Evolutionary conservation across 2,329 filamentous ascomycete genomes (phyloP).

Genomic region (Pestalotiopsis sp.): DNA sequence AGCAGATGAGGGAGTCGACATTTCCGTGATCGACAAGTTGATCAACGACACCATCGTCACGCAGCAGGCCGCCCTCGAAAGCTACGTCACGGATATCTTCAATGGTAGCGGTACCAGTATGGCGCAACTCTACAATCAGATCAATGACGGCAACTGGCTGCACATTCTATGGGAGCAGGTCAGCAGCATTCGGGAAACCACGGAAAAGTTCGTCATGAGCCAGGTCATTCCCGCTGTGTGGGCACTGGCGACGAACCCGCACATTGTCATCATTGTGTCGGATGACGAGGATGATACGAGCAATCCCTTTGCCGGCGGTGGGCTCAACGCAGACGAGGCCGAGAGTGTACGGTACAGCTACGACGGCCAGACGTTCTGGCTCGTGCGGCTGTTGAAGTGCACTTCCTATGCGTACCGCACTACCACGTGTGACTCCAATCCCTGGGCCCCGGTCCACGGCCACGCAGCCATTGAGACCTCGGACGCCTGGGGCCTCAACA

Average conservation of each 20-base stretch:
- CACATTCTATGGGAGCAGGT: background rate
- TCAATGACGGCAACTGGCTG: background rate
- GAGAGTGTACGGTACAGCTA: background rate
- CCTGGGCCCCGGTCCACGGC: background rate
- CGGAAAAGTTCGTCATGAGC: background rate
- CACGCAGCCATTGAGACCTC: background rate
- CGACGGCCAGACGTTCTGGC: background rate
- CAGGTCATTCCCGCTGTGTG: background rate
- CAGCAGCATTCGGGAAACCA: background rate
- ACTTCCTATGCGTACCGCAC: background rate
- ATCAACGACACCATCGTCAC: background rate
- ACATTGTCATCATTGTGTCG: background rate
- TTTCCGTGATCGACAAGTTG: background rate
- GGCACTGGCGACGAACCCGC: background rate
- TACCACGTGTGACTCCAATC: background rate
- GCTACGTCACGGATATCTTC: background rate
- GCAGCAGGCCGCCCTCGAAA: background rate
- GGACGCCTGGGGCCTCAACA: background rate
- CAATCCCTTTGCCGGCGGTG: background rate
- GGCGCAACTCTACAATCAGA: background rate
- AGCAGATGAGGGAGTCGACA: background rate
- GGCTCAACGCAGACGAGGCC: background rate
- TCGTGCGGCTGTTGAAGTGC: background rate
- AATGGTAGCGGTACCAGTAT: background rate
- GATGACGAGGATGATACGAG: background rate